phyloP scores from a whole-genome alignment of 2,329 filamentous ascomycete species.

The Coleophoma eucalyptorum region DNA sequence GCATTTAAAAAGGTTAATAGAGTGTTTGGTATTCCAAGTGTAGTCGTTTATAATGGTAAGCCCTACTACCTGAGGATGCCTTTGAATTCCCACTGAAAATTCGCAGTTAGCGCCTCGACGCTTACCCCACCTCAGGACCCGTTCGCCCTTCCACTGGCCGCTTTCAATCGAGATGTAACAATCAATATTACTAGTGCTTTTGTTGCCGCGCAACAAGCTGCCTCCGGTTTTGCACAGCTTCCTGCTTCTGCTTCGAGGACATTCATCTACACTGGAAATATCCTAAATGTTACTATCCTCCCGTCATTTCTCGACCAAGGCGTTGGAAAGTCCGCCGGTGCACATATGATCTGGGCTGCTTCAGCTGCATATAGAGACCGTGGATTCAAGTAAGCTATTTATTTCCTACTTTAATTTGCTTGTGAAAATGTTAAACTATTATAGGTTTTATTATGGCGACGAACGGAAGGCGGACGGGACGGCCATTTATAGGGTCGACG shows the following conservation, averaged over 20 bases:
- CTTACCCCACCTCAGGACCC: conserved; percentile 24
- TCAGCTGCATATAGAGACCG: conserved; percentile 28
- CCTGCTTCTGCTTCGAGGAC: conserved; percentile 28
- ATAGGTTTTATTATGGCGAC: conserved; percentile 46
- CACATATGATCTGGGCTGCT: conserved; percentile 29
- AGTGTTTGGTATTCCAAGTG: conserved; percentile 29
- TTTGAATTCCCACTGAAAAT: background rate
- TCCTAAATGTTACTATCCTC: conserved; percentile 29
- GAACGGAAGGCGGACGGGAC: conserved; percentile 40
- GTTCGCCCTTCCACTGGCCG: conserved; percentile 24
- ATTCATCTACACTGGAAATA: conserved; percentile 42
- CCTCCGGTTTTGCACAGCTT: conserved; percentile 25
- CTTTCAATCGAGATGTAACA: conserved; percentile 22
- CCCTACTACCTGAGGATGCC: background rate
- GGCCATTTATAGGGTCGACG: conserved; percentile 27
- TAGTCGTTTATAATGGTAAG: conserved; percentile 38
- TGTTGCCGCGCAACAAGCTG: conserved; percentile 35
- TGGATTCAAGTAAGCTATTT: conserved; percentile 29
- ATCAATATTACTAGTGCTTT: conserved; percentile 37
- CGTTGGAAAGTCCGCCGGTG: conserved; percentile 34
- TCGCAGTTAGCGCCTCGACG: conserved; percentile 6
- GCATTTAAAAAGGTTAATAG: conserved; percentile 34
- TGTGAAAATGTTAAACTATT: background rate
- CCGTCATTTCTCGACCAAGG: conserved; percentile 30
- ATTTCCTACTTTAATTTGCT: background rate